These are phyloP conservation scores for Clarkia xantiana DNA, from an alignment of 345 rosid species.

Conservation along the genomic window DNA sequence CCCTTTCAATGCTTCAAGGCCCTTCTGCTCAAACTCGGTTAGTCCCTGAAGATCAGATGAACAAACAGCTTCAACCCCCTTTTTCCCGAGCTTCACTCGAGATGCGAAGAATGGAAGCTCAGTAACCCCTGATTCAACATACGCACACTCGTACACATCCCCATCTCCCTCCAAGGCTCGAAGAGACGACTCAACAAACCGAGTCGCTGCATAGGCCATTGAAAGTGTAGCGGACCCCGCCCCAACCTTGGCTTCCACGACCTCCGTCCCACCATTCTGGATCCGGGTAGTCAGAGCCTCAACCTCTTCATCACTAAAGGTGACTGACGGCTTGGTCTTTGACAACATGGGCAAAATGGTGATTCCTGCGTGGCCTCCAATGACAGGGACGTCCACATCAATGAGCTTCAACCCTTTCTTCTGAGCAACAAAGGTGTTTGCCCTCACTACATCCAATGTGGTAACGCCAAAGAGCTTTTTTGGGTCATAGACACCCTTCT, in stretches of 20 bases:
- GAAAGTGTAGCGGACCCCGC: constrained; percentile 96
- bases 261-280: constrained; percentile 93
- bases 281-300: constrained; percentile 66
- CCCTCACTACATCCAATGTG: constrained; percentile 84
- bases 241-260: constrained; percentile 94
- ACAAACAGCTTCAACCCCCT: constrained; percentile 69
- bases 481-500: constrained; percentile 80
- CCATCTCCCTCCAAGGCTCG: constrained; percentile 89
- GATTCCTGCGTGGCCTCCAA: constrained; percentile 94
- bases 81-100: constrained; percentile 70
- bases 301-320: constrained; percentile 63
- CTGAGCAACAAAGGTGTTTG: constrained; percentile 86
- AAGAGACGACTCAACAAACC: constrained; percentile 94
- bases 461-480: constrained; percentile 90
- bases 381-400: constrained; percentile 82
- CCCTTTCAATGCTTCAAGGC: constrained; percentile 63
- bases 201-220: constrained; percentile 97
- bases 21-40: constrained; percentile 67
- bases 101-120: constrained; percentile 91
- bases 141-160: constrained; percentile 79
- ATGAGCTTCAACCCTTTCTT: constrained; percentile 76
- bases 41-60: constrained; percentile 59
- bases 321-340: constrained; percentile 58
- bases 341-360: constrained; percentile 86
- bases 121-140: constrained; percentile 48